Evolutionary conservation across 129 eudicot genomes (phyloP).

Genomic region (Daucus carota): DH1_v3.0 NC_030381.2:3591001-3591500

Average conservation of each 20-base stretch:
- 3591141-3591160: background rate
- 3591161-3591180: background rate
- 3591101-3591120: too few species aligned
- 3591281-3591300: slow-evolving; percentile 24
- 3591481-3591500: background rate
- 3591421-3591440: slow-evolving; percentile 92
- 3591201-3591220: background rate
- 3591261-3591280: background rate
- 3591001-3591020: too few species aligned
- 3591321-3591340: slow-evolving; percentile 96
- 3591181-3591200: background rate
- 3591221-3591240: background rate
- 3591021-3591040: too few species aligned
- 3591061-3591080: too few species aligned
- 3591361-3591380: slow-evolving; percentile 99
- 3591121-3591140: background rate
- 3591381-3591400: slow-evolving; percentile 98
- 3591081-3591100: too few species aligned
- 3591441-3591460: slow-evolving; percentile 86
- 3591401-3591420: slow-evolving; percentile 98
- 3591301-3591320: slow-evolving; percentile 99
- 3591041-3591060: too few species aligned
- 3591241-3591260: background rate
- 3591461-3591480: background rate
- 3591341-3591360: slow-evolving; percentile 99